Evolutionary conservation across 2,329 filamentous ascomycete species (phyloP).

Genomic region (Colletotrichum filicis): DNA sequence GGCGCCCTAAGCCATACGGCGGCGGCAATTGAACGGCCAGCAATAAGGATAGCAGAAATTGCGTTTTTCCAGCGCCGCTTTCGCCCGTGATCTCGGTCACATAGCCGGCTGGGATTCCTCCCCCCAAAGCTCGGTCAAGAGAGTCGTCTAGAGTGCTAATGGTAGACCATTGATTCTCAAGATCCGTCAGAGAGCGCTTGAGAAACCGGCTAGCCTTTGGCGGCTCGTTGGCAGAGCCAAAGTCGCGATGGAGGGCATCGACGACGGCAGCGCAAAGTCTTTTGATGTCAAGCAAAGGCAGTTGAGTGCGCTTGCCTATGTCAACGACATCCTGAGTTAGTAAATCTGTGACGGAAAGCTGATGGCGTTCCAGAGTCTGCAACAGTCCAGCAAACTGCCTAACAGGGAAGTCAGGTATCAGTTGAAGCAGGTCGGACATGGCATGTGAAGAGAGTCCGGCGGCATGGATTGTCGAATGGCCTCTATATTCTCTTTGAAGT

Average conservation of each 20-base stretch:
- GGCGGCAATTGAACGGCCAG: conserved; percentile 85
- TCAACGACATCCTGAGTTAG: conserved; percentile 85
- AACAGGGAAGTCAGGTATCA: conserved; percentile 83
- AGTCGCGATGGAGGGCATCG: conserved; percentile 73
- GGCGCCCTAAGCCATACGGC: conserved; percentile 75
- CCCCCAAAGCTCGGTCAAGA: conserved; percentile 77
- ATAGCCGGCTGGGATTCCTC: conserved; percentile 83
- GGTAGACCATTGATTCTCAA: conserved; percentile 47
- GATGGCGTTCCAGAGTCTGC: conserved; percentile 81
- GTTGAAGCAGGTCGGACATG: conserved; percentile 88
- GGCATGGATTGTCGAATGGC: not conserved
- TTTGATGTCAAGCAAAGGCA: conserved; percentile 84
- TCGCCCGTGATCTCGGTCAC: conserved; percentile 93
- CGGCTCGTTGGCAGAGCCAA: conserved; percentile 41
- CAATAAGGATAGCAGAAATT: conserved; percentile 87
- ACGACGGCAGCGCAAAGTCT: conserved; percentile 76
- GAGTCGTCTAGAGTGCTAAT: conserved; percentile 85
- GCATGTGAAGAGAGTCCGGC: conserved; percentile 30
- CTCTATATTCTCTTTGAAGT: not conserved
- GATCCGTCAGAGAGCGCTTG: conserved; percentile 23
- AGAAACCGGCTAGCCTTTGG: conserved; percentile 14
- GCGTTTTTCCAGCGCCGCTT: conserved; percentile 94
- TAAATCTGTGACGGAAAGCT: conserved; percentile 84
- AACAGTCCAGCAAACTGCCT: conserved; percentile 79
- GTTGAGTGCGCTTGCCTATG: conserved; percentile 84